These are phyloP conservation scores for Clavaria fumosa DNA, from an alignment of 768 basidiomycete genomes.

Conservation along the genomic window DNA sequence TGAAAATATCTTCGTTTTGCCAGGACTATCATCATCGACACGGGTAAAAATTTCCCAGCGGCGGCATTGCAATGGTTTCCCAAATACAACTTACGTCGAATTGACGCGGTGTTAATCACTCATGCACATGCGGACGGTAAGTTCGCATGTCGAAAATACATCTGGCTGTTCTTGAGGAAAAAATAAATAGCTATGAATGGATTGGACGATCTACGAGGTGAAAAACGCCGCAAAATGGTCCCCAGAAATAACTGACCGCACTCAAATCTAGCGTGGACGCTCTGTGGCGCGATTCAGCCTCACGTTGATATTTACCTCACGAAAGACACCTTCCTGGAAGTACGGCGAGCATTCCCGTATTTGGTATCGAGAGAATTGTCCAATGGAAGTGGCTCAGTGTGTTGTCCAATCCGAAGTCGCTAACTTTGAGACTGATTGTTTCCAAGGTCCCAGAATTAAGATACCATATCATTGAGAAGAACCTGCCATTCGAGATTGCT, in stretches of 20 bases:
- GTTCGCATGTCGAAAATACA: slow-evolving; percentile 6
- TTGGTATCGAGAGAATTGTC: slow-evolving; percentile 60
- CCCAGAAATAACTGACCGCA: slow-evolving; percentile 5
- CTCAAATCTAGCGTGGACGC: slow-evolving; percentile 49
- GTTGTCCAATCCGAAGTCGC: slow-evolving; percentile 9
- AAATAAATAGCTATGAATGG: slow-evolving; percentile 59
- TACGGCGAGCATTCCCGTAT: slow-evolving; percentile 68
- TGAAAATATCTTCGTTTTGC: slow-evolving; percentile 6
- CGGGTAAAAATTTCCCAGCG: slow-evolving; percentile 69
- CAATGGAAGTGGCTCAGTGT: slow-evolving; percentile 67
- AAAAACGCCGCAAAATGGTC: neutral
- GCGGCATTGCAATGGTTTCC: slow-evolving; percentile 38
- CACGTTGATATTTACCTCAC: slow-evolving; percentile 67
- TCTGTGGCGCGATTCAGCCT: slow-evolving; percentile 43
- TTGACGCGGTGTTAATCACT: slow-evolving; percentile 54
- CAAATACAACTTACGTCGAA: slow-evolving; percentile 48
- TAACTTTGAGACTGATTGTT: slow-evolving; percentile 1
- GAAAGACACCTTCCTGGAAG: slow-evolving; percentile 44
- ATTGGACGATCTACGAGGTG: slow-evolving; percentile 75
- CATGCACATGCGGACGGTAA: slow-evolving; percentile 75
- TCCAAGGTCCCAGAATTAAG: slow-evolving; percentile 62
- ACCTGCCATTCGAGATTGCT: slow-evolving; percentile 48
- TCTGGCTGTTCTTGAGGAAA: neutral
- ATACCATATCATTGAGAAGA: slow-evolving; percentile 69
- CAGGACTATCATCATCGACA: slow-evolving; percentile 72